Percentiles rank a stretch among this genome's conserved stretches.
These are phyloP conservation scores for Wallacemonas sp. DNA, from an alignment of 208 protist species.

Conservation along the genomic window DNA sequence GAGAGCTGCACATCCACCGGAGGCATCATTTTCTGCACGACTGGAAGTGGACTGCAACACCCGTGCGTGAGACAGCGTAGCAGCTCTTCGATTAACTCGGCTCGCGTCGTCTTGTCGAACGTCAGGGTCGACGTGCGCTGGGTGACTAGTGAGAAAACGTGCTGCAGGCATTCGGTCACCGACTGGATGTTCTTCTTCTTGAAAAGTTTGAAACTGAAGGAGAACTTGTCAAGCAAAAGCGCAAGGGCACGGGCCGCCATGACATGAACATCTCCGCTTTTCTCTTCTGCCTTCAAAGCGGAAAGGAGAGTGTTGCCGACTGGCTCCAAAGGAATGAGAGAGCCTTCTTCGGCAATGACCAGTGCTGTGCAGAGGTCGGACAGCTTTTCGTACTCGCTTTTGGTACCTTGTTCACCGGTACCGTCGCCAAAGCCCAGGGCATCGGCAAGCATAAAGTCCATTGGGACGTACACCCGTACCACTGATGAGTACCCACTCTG, in stretches of 20 bases:
- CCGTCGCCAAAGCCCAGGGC: constrained; percentile 1
- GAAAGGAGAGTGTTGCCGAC: constrained; percentile 31
- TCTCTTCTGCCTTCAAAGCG: constrained; percentile 20
- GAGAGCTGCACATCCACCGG: constrained; percentile 49
- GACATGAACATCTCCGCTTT: constrained; percentile 68
- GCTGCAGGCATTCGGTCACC: constrained; percentile 23
- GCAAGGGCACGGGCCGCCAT: constrained; percentile 66
- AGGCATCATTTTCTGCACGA: constrained; percentile 39
- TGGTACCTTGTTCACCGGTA: background rate
- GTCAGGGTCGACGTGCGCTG: constrained; percentile 15
- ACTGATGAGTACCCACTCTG: no score
- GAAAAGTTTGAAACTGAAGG: constrained; percentile 9
- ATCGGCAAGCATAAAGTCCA: constrained; percentile 15
- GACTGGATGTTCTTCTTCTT: constrained; percentile 10
- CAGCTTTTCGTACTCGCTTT: constrained; percentile 38
- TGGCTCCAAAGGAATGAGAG: constrained; percentile 26
- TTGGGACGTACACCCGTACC: constrained; percentile 2
- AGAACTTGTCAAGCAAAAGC: constrained; percentile 75
- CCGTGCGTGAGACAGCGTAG: constrained; percentile 68
- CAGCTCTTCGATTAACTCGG: constrained; percentile 77
- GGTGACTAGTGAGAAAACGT: constrained; percentile 34
- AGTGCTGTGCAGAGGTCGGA: constrained; percentile 55
- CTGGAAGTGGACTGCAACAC: constrained; percentile 19
- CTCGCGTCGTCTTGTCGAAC: constrained; percentile 43
- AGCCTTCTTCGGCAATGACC: constrained; percentile 38